phyloP scores from a whole-genome alignment of 1,284 basidiomycete species.

The Sanguinoderma infundibulare region DNA sequence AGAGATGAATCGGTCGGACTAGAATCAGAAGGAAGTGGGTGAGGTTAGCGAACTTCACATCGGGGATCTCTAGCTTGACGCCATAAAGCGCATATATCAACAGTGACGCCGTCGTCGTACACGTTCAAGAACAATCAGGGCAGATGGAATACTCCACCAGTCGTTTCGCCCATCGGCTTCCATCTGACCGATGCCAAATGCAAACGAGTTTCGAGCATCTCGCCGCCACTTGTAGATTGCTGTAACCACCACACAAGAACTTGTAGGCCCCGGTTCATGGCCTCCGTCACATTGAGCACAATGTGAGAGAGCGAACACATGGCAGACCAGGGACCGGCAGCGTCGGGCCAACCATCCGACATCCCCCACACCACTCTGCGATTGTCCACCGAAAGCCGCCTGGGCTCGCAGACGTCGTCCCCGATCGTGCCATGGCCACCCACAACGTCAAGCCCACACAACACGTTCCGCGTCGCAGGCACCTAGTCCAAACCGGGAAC shows the following conservation, averaged over 20 bases:
- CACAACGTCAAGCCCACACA: background rate
- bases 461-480: too few relatives aligned
- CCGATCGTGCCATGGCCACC: too few relatives aligned
- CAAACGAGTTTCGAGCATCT: too few relatives aligned
- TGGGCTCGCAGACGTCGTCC: too few relatives aligned
- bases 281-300: background rate
- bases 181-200: too few relatives aligned
- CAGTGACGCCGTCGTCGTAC: too few relatives aligned
- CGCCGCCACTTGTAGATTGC: too few relatives aligned
- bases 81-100: background rate
- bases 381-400: too few relatives aligned
- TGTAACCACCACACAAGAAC: too few relatives aligned
- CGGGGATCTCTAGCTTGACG: background rate
- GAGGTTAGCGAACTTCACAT: background rate
- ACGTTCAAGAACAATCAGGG: background rate
- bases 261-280: background rate
- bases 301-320: background rate
- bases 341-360: background rate
- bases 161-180: too few relatives aligned
- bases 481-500: background rate
- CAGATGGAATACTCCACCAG: too few relatives aligned
- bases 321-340: constrained; percentile 1
- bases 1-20: constrained; percentile 55
- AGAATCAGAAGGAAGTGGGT: background rate
- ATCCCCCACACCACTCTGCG: background rate